Evolutionary conservation across 352 stramenopile species (phyloP).

Genomic region (Phytophthora uliginosa): DNA sequence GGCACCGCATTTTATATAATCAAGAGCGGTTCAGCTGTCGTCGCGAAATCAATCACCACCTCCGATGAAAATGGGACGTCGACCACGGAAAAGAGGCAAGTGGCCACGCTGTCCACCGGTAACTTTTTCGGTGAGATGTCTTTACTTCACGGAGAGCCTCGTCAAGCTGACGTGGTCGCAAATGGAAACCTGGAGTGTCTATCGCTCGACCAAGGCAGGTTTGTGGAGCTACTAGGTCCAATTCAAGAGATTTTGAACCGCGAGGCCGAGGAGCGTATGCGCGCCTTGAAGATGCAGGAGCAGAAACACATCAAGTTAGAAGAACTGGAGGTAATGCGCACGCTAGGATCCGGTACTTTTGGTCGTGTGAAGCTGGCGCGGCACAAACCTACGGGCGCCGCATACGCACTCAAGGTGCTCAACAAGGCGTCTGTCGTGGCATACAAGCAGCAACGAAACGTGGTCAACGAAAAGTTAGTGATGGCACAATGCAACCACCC

Average conservation of each 20-base stretch:
- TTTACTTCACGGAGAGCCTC: constrained; percentile 65
- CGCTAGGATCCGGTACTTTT: constrained; percentile 96
- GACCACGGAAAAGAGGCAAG: constrained; percentile 40
- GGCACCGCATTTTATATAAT: constrained; percentile 88
- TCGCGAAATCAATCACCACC: constrained; percentile 55
- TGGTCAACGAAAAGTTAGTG: constrained; percentile 98
- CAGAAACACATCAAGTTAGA: constrained; percentile 62
- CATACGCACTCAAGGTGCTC: constrained; percentile 96
- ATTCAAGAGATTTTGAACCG: constrained; percentile 77
- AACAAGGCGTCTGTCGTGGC: constrained; percentile 96
- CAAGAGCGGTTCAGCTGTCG: constrained; percentile 71
- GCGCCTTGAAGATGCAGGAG: constrained; percentile 40
- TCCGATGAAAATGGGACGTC: constrained; percentile 31
- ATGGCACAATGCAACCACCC: constrained; percentile 96
- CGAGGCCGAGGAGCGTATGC: constrained; percentile 67
- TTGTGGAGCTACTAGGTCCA: constrained; percentile 88
- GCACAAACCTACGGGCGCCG: constrained; percentile 73
- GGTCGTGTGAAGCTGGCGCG: constrained; percentile 95
- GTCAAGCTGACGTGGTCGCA: constrained; percentile 78
- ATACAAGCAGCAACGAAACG: constrained; percentile 97
- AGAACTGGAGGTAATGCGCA: constrained; percentile 87
- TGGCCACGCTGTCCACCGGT: constrained; percentile 66
- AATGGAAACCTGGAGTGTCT: constrained; percentile 88
- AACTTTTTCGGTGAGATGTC: constrained; percentile 84
- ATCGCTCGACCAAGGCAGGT: constrained; percentile 88